Evolutionary conservation across 306 rosid genomes (phyloP).

Genomic region (Styphnolobium japonicum): DNA sequence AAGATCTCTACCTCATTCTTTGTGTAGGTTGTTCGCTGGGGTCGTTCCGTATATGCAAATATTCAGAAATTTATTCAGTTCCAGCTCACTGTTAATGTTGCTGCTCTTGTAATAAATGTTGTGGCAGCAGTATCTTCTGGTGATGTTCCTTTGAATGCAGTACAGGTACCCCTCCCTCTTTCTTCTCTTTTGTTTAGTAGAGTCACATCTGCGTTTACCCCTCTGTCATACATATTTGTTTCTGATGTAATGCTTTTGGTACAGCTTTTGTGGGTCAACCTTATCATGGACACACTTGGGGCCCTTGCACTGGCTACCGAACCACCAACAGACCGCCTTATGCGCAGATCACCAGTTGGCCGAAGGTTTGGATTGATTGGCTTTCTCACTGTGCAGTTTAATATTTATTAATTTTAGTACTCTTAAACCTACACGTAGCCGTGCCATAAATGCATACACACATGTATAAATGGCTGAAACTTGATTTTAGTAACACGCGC

Average conservation of each 20-base stretch:
- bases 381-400: neutral
- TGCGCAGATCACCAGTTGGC: slow-evolving; percentile 89
- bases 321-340: slow-evolving; percentile 91
- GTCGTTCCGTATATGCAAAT: slow-evolving; percentile 96
- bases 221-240: neutral
- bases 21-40: slow-evolving; percentile 91
- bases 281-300: slow-evolving; percentile 98
- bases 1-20: slow-evolving; percentile 1
- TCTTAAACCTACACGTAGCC: neutral
- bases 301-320: slow-evolving; percentile 98
- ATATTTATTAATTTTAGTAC: neutral
- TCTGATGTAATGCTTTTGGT: slow-evolving; percentile 25
- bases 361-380: slow-evolving; percentile 54
- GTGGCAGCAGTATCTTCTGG: slow-evolving; percentile 87
- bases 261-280: slow-evolving; percentile 97
- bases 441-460: slow-evolving; percentile 1
- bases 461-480: neutral
- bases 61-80: slow-evolving; percentile 94
- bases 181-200: neutral
- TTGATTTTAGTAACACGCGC: neutral
- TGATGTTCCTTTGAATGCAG: slow-evolving; percentile 79
- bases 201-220: neutral
- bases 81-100: slow-evolving; percentile 92
- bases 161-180: slow-evolving; percentile 56
- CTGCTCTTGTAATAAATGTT: slow-evolving; percentile 86